phyloP scores from a whole-genome alignment of 495 filamentous ascomycete species.

The Cladorrhinum samala region DNA sequence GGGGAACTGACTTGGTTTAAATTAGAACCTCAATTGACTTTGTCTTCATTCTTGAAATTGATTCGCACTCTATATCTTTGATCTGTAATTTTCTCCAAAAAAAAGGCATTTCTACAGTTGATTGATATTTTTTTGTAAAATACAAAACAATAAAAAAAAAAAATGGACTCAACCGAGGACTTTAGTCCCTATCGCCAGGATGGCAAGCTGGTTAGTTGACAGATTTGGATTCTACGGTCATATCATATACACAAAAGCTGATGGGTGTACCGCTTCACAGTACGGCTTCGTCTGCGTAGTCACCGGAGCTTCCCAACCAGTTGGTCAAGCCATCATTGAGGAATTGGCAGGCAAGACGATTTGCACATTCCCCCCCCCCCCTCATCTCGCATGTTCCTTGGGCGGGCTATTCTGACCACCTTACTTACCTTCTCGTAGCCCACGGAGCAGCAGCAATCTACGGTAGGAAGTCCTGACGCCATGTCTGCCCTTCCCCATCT shows the following conservation, averaged over 20 bases:
- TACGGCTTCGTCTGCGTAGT: constrained; percentile 61
- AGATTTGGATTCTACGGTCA: background rate
- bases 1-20: background rate
- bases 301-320: constrained; percentile 51
- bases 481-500: background rate
- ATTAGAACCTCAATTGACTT: no score
- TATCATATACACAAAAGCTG: background rate
- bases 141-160: background rate
- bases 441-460: constrained; percentile 61
- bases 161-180: constrained; percentile 39
- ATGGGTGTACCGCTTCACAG: constrained; percentile 17
- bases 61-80: no score
- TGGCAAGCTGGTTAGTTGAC: constrained; percentile 49
- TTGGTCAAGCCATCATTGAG: constrained; percentile 51
- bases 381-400: background rate
- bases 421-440: constrained; percentile 29
- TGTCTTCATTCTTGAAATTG: no score
- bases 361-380: background rate
- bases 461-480: constrained; percentile 24
- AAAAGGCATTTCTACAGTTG: no score
- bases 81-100: no score
- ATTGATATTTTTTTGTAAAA: no score
- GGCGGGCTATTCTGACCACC: background rate
- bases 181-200: constrained; percentile 55
- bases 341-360: constrained; percentile 48